These are phyloP conservation scores for Sporothrix pallida DNA, from an alignment of 2,329 filamentous ascomycete species.

Conservation along the genomic window DNA sequence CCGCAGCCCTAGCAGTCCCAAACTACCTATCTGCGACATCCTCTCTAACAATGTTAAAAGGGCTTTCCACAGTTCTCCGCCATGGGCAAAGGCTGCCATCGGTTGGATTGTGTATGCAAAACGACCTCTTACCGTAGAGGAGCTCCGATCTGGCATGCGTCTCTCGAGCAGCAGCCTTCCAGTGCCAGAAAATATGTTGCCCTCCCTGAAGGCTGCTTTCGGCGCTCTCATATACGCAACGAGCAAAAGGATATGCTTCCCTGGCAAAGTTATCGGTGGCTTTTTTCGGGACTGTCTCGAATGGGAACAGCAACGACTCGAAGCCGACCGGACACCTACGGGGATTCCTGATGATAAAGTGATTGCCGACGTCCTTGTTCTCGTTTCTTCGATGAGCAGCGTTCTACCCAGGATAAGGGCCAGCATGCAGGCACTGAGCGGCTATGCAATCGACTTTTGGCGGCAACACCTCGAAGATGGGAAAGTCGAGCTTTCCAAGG, in stretches of 20 bases:
- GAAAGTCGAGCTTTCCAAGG: background rate
- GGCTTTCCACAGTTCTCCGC: background rate
- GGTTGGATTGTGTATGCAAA: constrained; percentile 7
- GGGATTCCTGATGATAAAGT: background rate
- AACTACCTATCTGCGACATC: background rate
- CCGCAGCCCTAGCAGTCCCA: background rate
- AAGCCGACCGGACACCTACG: background rate
- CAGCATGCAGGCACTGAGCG: background rate
- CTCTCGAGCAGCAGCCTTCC: background rate
- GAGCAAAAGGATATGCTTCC: constrained; percentile 13
- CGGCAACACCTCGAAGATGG: background rate
- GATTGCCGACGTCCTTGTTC: background rate
- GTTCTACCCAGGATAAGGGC: too few relatives aligned
- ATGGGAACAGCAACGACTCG: background rate
- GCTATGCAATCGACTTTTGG: background rate
- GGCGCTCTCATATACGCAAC: constrained; percentile 8
- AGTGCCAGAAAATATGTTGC: background rate
- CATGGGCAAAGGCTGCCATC: background rate
- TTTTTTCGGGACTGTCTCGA: background rate
- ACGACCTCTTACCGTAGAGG: constrained; percentile 1
- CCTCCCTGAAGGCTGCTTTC: background rate
- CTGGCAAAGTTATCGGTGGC: background rate
- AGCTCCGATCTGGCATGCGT: constrained; percentile 1
- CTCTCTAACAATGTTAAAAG: background rate
- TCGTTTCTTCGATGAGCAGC: background rate